A percentile compares a stretch with the other conserved stretches of the same genome.
Evolutionary conservation across 495 filamentous ascomycete species (phyloP).

Genomic region (Chaetomium fimeti): DNA sequence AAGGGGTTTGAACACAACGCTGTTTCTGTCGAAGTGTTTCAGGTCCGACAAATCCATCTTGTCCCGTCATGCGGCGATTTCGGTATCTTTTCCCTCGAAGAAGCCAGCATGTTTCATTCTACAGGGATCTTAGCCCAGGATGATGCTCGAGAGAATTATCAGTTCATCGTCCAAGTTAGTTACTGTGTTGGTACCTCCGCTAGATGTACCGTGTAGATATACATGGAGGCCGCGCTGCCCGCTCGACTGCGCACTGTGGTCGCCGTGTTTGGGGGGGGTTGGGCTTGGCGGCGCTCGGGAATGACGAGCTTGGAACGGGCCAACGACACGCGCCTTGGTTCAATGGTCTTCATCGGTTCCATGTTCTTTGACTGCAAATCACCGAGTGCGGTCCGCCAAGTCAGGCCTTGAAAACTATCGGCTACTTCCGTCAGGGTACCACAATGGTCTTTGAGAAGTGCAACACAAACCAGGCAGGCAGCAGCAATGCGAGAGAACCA

Average conservation of each 20-base stretch:
- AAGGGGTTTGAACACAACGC: neutral
- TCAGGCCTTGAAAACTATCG: neutral
- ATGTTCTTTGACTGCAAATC: constrained; percentile 8
- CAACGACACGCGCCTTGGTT: constrained; percentile 11
- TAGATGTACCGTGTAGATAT: neutral
- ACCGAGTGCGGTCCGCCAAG: constrained; percentile 4
- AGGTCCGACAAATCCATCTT: neutral
- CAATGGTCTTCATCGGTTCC: constrained; percentile 16
- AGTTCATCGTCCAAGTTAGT: neutral
- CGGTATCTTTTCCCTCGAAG: neutral
- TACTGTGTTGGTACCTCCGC: no score
- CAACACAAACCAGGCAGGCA: neutral
- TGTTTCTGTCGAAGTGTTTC: neutral
- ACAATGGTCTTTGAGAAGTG: neutral
- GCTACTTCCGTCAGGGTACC: neutral
- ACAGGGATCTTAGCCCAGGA: no score
- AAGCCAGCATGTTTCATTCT: neutral
- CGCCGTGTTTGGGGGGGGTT: neutral
- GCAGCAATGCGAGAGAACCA: neutral
- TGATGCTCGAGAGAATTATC: no score
- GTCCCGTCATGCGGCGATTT: neutral
- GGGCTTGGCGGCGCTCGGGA: constrained; percentile 12
- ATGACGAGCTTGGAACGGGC: constrained; percentile 7
- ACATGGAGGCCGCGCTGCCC: neutral
- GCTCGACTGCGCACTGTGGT: neutral